Evolutionary conservation across 2,329 filamentous ascomycete genomes (phyloP), one percentile per base, ranked within the genome.

Genomic region (Nothophoma quercina): DNA sequence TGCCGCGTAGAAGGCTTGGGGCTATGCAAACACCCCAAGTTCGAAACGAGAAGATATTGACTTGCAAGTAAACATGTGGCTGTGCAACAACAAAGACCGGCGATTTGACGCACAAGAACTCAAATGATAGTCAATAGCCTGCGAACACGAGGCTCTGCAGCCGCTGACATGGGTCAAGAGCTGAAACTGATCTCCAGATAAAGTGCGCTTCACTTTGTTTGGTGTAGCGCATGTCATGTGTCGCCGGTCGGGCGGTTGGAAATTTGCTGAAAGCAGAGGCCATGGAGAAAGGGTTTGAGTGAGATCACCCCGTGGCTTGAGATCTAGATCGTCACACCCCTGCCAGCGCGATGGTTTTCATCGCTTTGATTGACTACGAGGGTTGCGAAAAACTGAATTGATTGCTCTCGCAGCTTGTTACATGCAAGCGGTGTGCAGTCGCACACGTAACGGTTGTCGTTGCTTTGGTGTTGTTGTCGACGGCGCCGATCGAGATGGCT

Each of bases 141-240:
- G 33, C 29, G 28, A 16, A 52, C 51, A 55, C 55, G 53, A 57
- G 25, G 7, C 52, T 35, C 42, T 46, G 58, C 46, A 59, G 47
- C 21, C 44, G 38, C 28, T 34, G 40, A 59, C 58, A 59, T 30
- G 58, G 59, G 58, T 32, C n/a, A 36, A 28, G 40, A 63, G 61
- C 61, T 64, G 61, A 59, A 55, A 57, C 41, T 33, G 19, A 32
- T 23, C 38, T 28, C 23, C 6, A 9, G 38, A 49, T 36, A n/a
- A 32, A n/a, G n/a, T n/a, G n/a, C n/a, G n/a, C n/a, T n/a, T n/a
- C n/a, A n/a, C n/a, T n/a, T n/a, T n/a, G n/a, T n/a, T n/a, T n/a
- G n/a, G n/a, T n/a, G 16, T 42, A 48, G 51, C 36, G 47, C 49
- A 40, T 34, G 42, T 50, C 48, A 54, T 59, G 48, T 33, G 49